phyloP scores from a whole-genome alignment of 2,329 filamentous ascomycete species.

The Grosmannia serpens region DNA sequence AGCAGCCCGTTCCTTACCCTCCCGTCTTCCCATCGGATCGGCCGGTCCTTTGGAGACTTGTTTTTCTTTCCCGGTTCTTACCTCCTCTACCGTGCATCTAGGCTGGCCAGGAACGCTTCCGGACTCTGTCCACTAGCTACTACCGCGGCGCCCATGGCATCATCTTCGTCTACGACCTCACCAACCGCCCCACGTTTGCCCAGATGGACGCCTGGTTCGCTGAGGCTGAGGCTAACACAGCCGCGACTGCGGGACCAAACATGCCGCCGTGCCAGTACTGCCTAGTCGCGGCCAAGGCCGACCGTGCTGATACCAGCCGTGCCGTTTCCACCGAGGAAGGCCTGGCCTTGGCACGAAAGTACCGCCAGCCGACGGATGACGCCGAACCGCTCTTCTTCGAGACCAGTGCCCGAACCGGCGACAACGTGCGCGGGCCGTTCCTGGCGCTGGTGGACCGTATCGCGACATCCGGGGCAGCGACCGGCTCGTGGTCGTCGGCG shows the following conservation, averaged over 20 bases:
- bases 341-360: conserved; percentile 30
- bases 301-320: conserved; percentile 29
- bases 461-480: conserved; percentile 17
- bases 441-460: conserved; percentile 39
- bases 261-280: conserved; percentile 8
- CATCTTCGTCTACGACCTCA: conserved; percentile 37
- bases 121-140: conserved; percentile 37
- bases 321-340: conserved; percentile 37
- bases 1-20: conserved; percentile 9
- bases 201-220: conserved; percentile 43
- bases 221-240: conserved; percentile 38
- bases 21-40: background rate
- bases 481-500: background rate
- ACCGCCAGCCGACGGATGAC: conserved; percentile 17
- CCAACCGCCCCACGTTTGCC: conserved; percentile 35
- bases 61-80: background rate
- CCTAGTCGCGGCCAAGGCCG: conserved; percentile 38
- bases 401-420: conserved; percentile 40
- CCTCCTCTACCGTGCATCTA: conserved; percentile 10
- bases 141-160: conserved; percentile 39
- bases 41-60: background rate
- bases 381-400: conserved; percentile 35
- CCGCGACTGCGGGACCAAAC: conserved; percentile 16
- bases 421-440: conserved; percentile 39
- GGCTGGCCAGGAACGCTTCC: conserved; percentile 37